These are phyloP conservation scores for Termitomyces sp. DNA, from an alignment of 768 basidiomycete species.

Conservation along the genomic window DNA sequence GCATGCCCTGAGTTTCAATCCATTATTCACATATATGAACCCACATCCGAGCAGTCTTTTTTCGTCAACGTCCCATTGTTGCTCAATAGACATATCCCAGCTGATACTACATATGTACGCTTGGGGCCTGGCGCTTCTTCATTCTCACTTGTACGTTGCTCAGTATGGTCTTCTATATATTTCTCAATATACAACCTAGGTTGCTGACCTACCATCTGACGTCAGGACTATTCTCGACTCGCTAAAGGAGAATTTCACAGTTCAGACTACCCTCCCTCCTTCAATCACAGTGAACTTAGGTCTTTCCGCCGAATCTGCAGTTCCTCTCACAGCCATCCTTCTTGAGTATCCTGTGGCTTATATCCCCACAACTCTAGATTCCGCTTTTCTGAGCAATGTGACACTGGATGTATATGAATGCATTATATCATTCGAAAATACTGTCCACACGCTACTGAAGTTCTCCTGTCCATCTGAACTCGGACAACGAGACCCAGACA, in stretches of 20 bases:
- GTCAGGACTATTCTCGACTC: slow-evolving; percentile 10
- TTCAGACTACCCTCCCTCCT: not conserved
- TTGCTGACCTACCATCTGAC: slow-evolving; percentile 11
- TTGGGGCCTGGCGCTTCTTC: slow-evolving; percentile 12
- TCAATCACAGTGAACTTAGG: slow-evolving; percentile 25
- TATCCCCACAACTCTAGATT: slow-evolving; percentile 22
- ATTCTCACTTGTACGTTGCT: slow-evolving; percentile 10
- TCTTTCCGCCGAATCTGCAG: slow-evolving; percentile 22
- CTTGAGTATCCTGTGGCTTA: slow-evolving; percentile 62
- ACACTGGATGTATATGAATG: slow-evolving; percentile 50
- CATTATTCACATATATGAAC: slow-evolving; percentile 43
- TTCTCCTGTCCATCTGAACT: slow-evolving; percentile 50
- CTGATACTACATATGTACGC: slow-evolving; percentile 11
- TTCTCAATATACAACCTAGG: slow-evolving; percentile 5
- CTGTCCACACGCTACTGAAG: slow-evolving; percentile 39
- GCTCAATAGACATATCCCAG: not conserved
- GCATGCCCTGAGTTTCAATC: slow-evolving; percentile 26
- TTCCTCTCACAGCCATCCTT: slow-evolving; percentile 55
- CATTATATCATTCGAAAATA: slow-evolving; percentile 16
- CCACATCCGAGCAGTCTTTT: slow-evolving; percentile 46
- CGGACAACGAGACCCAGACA: slow-evolving; percentile 11
- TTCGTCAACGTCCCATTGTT: slow-evolving; percentile 39
- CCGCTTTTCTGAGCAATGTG: slow-evolving; percentile 39
- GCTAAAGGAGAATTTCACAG: slow-evolving; percentile 3
- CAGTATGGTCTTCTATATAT: not conserved